Conservation (phyloP, 805 yeast species). For the Candida andamanensis region DNA sequence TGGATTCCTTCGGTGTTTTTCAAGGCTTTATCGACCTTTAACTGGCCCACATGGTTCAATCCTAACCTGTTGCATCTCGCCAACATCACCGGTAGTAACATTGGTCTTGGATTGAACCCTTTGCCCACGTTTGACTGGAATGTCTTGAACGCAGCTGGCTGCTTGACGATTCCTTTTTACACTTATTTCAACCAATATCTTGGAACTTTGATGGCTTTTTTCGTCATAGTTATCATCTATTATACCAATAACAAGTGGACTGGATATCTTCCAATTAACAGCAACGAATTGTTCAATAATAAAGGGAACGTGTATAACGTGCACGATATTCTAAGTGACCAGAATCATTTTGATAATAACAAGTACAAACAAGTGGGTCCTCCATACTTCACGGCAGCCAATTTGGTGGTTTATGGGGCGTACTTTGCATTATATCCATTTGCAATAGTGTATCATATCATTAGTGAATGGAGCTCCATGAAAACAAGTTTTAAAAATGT, state of each 20-base stretch:
- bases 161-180: slow-evolving; percentile 39
- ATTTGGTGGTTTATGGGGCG: slow-evolving; percentile 54
- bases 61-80: slow-evolving; percentile 35
- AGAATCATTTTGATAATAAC: slow-evolving; percentile 40
- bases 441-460: slow-evolving; percentile 44
- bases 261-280: slow-evolving; percentile 46
- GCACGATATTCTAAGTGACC: slow-evolving; percentile 37
- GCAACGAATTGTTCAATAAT: slow-evolving; percentile 50
- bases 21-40: slow-evolving; percentile 34
- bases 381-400: slow-evolving; percentile 62
- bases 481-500: slow-evolving; percentile 33
- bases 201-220: slow-evolving; percentile 31
- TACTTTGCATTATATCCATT: slow-evolving; percentile 54
- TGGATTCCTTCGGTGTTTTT: slow-evolving; percentile 40
- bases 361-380: slow-evolving; percentile 56
- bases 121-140: slow-evolving; percentile 43
- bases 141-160: slow-evolving; percentile 30
- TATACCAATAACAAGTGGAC: slow-evolving; percentile 49
- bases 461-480: slow-evolving; percentile 43
- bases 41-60: slow-evolving; percentile 43
- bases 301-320: slow-evolving; percentile 46
- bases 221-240: slow-evolving; percentile 29
- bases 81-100: slow-evolving; percentile 33
- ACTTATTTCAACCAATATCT: slow-evolving; percentile 37
- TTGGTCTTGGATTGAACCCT: slow-evolving; percentile 40